Base-by-base conservation (phyloP, 2,329 filamentous ascomycete species). In the Fusarium sp. region DNA sequence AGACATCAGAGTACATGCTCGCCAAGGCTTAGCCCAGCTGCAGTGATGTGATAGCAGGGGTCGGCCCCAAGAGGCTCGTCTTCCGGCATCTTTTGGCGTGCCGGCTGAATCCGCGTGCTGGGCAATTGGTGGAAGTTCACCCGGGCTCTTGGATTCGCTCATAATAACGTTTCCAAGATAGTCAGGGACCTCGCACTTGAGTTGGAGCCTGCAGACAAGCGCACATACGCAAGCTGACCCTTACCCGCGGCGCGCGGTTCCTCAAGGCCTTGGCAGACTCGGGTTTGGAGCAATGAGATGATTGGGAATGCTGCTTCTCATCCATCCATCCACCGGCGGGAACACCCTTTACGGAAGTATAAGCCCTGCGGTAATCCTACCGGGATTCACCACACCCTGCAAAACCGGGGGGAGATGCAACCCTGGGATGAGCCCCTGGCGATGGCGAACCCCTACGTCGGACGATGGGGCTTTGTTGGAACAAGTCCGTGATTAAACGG, bases 91-190 rank as follows among this genome's bases (percentile, higher is more conserved):
- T 50, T 56, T 34, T 45, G 23, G 32, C 25, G 25, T 68, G 43
- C 56, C 71, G 23, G 45, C 5, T 41, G 39, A 41, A 39, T 56
- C 11, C 25, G 13, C 25, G 16, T 45, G 30, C 32, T 32, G 48
- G 50, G 35, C 48, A 71, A 74, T 73, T 74, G 68, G 72, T 75
- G 72, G 68, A 73, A 74, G 64, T 75, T 75, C 23, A 43, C 39
- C 34, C 18, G 30, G 50, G 48, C 27, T 57, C 58, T 27, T 30
- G 56, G 27, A 41, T 58, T 41, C 62, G 30, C 30, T 16, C 23
- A 20, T 27, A 8, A 11, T 48, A 23, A 8, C 14, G 30, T 60
- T 20, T 50, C 27, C 35, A n/a, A 39, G 64, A 72, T 74, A 39
- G 48, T 41, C 72, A 72, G 68, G 72, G 68, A 56, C 54, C 13